Percentiles rank a stretch among this genome's conserved stretches.
Evolutionary conservation across 1,139 yeast genomes (phyloP).

Genomic region (Saccharomyces hybrid): DNA sequence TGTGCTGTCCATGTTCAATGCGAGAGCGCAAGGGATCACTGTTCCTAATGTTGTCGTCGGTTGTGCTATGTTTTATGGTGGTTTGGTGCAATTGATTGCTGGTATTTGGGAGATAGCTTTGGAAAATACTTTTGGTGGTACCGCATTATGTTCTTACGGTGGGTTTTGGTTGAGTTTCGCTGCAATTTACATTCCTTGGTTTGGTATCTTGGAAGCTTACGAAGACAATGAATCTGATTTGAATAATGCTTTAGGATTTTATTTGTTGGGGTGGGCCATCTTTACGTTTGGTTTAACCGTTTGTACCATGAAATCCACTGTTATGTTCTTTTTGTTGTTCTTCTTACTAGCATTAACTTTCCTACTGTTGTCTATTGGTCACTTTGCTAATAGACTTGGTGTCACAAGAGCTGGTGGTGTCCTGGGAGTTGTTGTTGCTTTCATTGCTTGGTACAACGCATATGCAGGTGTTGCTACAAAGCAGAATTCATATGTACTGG

Average conservation of each 20-base stretch:
- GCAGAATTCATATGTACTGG: conserved; percentile 58
- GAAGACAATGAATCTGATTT: conserved; percentile 36
- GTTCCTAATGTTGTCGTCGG: conserved; percentile 49
- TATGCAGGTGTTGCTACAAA: conserved; percentile 79
- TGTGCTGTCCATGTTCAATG: conserved; percentile 60
- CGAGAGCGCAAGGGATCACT: conserved; percentile 52
- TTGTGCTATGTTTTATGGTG: conserved; percentile 63
- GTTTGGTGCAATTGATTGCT: conserved; percentile 60
- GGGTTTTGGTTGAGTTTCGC: conserved; percentile 84
- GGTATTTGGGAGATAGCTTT: conserved; percentile 69
- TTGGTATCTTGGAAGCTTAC: conserved; percentile 61
- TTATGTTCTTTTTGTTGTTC: conserved; percentile 65
- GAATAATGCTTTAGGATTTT: conserved; percentile 62
- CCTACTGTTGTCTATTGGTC: conserved; percentile 47
- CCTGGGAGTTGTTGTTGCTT: conserved; percentile 70
- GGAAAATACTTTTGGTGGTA: conserved; percentile 88
- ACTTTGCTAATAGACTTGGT: conserved; percentile 32
- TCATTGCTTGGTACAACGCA: conserved; percentile 83
- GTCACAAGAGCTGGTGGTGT: conserved; percentile 68
- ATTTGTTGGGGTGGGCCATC: conserved; percentile 69
- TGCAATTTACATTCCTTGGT: conserved; percentile 63
- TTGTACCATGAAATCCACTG: conserved; percentile 71
- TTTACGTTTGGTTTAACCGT: conserved; percentile 63
- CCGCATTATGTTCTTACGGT: conserved; percentile 74
- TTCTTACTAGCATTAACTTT: conserved; percentile 58